Evolutionary conservation across 192 early-diverging fungal species (phyloP).

Genomic region (Phlyctochytrium arcticum): DNA sequence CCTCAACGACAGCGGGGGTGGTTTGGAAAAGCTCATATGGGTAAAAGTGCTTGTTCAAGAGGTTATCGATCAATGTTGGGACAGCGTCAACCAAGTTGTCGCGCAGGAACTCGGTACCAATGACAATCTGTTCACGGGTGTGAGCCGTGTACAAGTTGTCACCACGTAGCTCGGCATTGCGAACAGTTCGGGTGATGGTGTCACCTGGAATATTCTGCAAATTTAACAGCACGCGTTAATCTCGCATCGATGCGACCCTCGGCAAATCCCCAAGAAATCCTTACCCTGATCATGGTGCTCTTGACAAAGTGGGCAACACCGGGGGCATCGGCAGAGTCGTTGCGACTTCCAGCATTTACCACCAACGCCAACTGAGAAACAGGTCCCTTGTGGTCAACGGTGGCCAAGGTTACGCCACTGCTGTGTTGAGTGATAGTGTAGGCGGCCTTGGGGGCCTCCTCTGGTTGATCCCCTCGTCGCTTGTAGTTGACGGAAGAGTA

Average conservation of each 20-base stretch:
- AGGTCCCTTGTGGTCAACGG: slow-evolving; percentile 64
- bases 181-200: slow-evolving; percentile 79
- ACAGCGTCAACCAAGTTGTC: slow-evolving; percentile 84
- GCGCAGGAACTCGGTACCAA: slow-evolving; percentile 86
- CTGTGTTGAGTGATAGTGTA: slow-evolving; percentile 28
- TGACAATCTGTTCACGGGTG: slow-evolving; percentile 76
- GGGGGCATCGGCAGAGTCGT: slow-evolving; percentile 67
- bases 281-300: slow-evolving; percentile 83
- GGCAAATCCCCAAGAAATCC: not conserved
- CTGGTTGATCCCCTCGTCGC: slow-evolving; percentile 44
- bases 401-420: slow-evolving; percentile 52
- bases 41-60: slow-evolving; percentile 74
- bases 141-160: slow-evolving; percentile 76
- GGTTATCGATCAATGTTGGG: slow-evolving; percentile 66
- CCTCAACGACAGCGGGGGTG: slow-evolving; percentile 53
- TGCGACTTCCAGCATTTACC: slow-evolving; percentile 81
- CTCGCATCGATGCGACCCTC: not conserved
- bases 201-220: slow-evolving; percentile 76
- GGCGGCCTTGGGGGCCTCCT: slow-evolving; percentile 27
- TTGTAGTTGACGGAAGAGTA: slow-evolving; percentile 30
- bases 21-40: slow-evolving; percentile 84
- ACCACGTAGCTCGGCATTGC: slow-evolving; percentile 89
- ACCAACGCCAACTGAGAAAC: slow-evolving; percentile 78
- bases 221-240: not conserved
- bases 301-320: slow-evolving; percentile 90